A percentile compares a stretch with the other conserved stretches of the same genome.
phyloP scores from a whole-genome alignment of 768 basidiomycete genomes.

The Daedalea quercina region DNA sequence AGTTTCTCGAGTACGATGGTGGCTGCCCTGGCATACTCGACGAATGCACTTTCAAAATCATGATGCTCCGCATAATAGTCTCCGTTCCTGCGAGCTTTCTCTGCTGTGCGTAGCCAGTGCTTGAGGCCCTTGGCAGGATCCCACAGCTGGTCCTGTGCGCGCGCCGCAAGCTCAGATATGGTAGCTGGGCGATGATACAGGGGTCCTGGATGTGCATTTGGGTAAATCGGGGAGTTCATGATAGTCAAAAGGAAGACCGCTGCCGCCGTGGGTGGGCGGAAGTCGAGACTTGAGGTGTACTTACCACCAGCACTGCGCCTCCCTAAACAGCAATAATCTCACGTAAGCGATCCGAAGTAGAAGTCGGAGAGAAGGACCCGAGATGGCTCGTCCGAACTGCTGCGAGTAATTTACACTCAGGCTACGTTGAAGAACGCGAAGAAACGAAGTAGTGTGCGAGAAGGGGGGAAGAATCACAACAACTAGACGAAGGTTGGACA shows the following conservation, averaged over 20 bases:
- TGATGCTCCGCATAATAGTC: slow-evolving; percentile 38
- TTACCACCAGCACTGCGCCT: not conserved
- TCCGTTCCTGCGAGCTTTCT: slow-evolving; percentile 52
- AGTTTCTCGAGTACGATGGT: slow-evolving; percentile 74
- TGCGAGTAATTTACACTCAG: not conserved
- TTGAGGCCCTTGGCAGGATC: slow-evolving; percentile 58
- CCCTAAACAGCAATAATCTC: not conserved
- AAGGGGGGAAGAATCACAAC: too few relatives aligned
- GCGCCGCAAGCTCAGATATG: slow-evolving; percentile 61
- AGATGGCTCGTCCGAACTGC: not conserved
- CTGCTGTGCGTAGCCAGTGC: slow-evolving; percentile 58
- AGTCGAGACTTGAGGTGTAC: not conserved
- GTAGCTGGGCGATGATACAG: slow-evolving; percentile 40
- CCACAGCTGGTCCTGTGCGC: slow-evolving; percentile 48
- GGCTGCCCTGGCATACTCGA: slow-evolving; percentile 66
- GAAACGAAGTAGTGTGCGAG: too few relatives aligned
- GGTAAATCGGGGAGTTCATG: slow-evolving; percentile 13
- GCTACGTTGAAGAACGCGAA: too few relatives aligned
- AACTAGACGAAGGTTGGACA: too few relatives aligned
- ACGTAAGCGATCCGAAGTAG: not conserved
- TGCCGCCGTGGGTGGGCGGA: not conserved
- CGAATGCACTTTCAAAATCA: slow-evolving; percentile 67
- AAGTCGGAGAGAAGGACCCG: not conserved
- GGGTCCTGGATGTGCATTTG: slow-evolving; percentile 1
- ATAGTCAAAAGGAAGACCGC: slow-evolving; percentile 7